Percentiles rank a stretch among this genome's conserved stretches.
Conservation (phyloP, 2,329 filamentous ascomycete genomes). For the Septoria linicola region DNA sequence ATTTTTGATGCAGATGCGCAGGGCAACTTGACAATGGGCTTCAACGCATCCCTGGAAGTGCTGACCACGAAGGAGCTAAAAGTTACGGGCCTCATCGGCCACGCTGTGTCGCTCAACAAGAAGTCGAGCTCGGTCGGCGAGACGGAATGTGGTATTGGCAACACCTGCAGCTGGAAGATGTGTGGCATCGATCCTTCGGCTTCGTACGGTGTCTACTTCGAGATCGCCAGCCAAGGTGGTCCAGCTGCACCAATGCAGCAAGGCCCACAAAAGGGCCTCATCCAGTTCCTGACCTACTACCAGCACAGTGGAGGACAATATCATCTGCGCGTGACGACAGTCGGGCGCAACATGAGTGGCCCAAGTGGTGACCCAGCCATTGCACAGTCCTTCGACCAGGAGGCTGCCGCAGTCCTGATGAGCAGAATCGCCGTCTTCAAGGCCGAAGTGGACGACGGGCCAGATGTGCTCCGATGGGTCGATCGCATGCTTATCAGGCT, state of each 20-base stretch:
- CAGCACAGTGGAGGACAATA: conserved; percentile 96
- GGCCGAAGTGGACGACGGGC: conserved; percentile 95
- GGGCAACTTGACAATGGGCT: conserved; percentile 95
- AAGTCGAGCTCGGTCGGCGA: conserved; percentile 96
- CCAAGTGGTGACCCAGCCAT: conserved; percentile 92
- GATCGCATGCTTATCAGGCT: conserved; percentile 97
- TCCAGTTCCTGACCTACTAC: conserved; percentile 98
- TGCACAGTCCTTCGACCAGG: conserved; percentile 96
- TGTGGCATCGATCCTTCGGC: conserved; percentile 92
- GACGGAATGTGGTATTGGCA: conserved; percentile 96
- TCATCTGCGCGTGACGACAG: conserved; percentile 91
- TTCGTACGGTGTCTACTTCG: conserved; percentile 95
- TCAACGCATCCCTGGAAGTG: conserved; percentile 94
- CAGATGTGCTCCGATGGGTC: conserved; percentile 97
- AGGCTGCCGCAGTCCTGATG: conserved; percentile 96
- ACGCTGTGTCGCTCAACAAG: conserved; percentile 95
- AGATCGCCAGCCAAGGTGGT: conserved; percentile 91
- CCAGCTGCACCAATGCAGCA: conserved; percentile 74
- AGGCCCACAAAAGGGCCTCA: conserved; percentile 86
- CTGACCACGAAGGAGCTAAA: conserved; percentile 97
- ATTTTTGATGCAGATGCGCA: conserved; percentile 96
- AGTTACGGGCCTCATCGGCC: conserved; percentile 94
- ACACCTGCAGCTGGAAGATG: conserved; percentile 99
- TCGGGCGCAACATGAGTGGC: conserved; percentile 85
- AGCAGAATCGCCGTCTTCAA: conserved; percentile 99